Evolutionary conservation across 1,284 basidiomycete species (phyloP).

Genomic region (Agaricales sp.): DNA sequence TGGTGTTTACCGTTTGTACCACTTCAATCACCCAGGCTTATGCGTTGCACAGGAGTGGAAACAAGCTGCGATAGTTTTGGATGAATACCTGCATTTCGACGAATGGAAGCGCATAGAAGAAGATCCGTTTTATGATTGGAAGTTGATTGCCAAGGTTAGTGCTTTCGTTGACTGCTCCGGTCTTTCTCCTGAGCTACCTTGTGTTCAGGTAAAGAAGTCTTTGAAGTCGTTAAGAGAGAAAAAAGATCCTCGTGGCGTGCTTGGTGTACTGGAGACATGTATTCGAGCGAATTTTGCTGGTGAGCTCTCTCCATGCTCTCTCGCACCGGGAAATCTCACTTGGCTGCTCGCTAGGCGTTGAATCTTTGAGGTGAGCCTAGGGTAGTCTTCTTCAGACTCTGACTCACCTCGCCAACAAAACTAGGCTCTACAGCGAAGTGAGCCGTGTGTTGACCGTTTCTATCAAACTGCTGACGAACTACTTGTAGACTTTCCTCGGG

Average conservation of each 20-base stretch:
- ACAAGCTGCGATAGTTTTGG: conserved; percentile 67
- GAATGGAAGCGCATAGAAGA: conserved; percentile 85
- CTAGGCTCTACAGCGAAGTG: conserved; percentile 77
- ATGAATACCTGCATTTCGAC: conserved; percentile 75
- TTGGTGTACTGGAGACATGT: conserved; percentile 89
- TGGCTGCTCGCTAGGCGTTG: conserved; percentile 24
- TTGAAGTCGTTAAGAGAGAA: conserved; percentile 51
- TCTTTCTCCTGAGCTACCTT: neutral
- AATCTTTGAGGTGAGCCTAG: neutral
- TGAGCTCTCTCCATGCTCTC: conserved; percentile 23
- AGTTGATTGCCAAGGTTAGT: conserved; percentile 63
- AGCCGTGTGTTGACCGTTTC: conserved; percentile 6
- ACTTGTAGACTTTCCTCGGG: conserved; percentile 73
- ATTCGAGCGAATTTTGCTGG: conserved; percentile 93
- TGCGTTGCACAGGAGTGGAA: conserved; percentile 63
- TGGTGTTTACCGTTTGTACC: conserved; percentile 8
- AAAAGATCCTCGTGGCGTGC: conserved; percentile 75
- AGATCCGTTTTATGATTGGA: conserved; percentile 86
- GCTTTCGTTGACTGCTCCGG: no score
- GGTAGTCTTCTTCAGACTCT: neutral
- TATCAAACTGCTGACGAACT: conserved; percentile 9
- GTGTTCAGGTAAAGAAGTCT: conserved; percentile 50
- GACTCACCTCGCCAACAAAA: neutral
- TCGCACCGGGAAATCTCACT: neutral
- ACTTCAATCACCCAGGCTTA: neutral